Evolutionary conservation across 805 yeast genomes (phyloP), one percentile per base, ranked within the genome.

Genomic region (Yueomyces sinensis): DNA sequence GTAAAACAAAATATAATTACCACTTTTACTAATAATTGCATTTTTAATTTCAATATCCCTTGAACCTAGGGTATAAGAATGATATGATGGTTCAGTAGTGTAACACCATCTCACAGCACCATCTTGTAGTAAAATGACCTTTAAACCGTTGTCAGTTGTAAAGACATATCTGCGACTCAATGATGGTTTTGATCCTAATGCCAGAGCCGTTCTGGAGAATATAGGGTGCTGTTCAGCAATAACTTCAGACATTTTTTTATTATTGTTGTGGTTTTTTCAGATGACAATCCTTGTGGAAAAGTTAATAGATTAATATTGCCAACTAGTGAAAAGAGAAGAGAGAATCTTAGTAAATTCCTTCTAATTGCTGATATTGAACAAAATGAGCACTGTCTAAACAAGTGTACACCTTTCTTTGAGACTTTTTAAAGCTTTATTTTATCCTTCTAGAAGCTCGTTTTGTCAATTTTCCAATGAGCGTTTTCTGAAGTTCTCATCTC

Each of bases 1-100:
- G 37, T 42, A 45, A 13, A 46, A 17, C 34, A 54, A 45, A 7
- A 52, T 25, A 34, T 46, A 46, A 16, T 40, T 38, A 1, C 49
- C 56, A 17, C 39, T 32, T 4, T 35, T 22, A 34, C 52, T 45
- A 14, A 50, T 17, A 4, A 37, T 28, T 1, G 34, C 46, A 32
- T 34, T 28, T 5, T 30, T 30, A 17, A 39, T 37, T 14, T 41
- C 39, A n/a, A 17, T 15, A 11, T 32, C 9, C 4, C 39, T 5
- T 9, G 40, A 35, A 4, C 30, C 36, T 7, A 51, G 17, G 2
- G 33, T 34, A 39, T 46, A 37, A 13, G 38, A 43, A 18, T 40
- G 33, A 29, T 41, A 50, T 5, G 18, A 28, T 13, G 24, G 25
- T 6, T 17, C 34, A 17, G 30, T 30, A 13, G 34, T 32, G 16